phyloP scores from a whole-genome alignment of 306 rosid species.

The Trifolium repens region DNA sequence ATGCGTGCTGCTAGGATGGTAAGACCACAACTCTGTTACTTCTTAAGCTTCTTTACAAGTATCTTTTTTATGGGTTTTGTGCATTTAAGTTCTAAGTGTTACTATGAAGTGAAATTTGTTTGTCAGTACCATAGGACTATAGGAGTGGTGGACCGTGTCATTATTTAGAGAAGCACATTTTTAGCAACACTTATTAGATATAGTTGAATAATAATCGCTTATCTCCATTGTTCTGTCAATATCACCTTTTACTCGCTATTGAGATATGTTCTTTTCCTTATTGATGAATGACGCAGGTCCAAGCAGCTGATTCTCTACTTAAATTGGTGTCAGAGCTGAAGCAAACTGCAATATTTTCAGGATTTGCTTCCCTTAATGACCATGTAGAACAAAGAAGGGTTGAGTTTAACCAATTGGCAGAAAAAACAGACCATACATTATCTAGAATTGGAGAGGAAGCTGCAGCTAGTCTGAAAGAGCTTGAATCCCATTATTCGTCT shows the following conservation, averaged over 20 bases:
- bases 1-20: conserved; percentile 93
- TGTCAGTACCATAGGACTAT: too few relatives aligned
- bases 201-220: neutral
- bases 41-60: conserved; percentile 27
- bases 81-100: neutral
- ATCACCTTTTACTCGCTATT: neutral
- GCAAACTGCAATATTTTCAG: conserved; percentile 93
- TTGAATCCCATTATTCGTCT: conserved; percentile 80
- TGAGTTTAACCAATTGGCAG: conserved; percentile 73
- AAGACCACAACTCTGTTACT: conserved; percentile 13
- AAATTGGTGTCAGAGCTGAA: conserved; percentile 85
- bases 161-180: too few relatives aligned
- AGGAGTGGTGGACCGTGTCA: neutral
- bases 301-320: conserved; percentile 83
- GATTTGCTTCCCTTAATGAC: conserved; percentile 90
- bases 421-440: conserved; percentile 64
- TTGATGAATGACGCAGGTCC: conserved; percentile 57
- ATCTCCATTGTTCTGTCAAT: neutral
- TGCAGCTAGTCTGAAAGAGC: conserved; percentile 81
- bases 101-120: neutral
- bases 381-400: conserved; percentile 81
- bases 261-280: neutral
- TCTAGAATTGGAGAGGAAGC: conserved; percentile 87
- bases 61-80: neutral
- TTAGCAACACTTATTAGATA: neutral